These are phyloP conservation scores for Papiliotrema laurentii DNA, from an alignment of 1,284 basidiomycete genomes.

Conservation along the genomic window DNA sequence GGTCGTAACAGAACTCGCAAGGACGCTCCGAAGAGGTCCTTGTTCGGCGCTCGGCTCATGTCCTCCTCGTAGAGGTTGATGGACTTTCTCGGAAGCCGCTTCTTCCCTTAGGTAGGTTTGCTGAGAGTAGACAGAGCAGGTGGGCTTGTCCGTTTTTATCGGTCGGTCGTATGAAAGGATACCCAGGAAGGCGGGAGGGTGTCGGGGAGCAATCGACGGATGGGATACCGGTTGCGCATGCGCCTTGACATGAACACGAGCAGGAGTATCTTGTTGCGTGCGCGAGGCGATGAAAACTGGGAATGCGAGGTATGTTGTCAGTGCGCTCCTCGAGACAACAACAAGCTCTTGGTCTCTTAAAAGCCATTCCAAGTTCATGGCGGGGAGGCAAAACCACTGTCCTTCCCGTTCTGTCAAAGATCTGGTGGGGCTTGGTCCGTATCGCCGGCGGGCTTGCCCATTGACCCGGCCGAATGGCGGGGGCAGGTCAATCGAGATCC, in stretches of 20 bases:
- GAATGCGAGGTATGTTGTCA: not conserved
- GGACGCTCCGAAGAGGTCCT: conserved; percentile 1
- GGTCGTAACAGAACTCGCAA: conserved; percentile 8
- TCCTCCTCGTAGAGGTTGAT: conserved; percentile 23
- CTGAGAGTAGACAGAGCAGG: no score
- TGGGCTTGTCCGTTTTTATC: not conserved
- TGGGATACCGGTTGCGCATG: no score
- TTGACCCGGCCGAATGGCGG: conserved; percentile 43
- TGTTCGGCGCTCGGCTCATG: not conserved
- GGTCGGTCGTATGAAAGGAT: not conserved
- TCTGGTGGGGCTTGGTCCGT: conserved; percentile 70
- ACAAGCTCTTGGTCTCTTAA: conserved; percentile 49
- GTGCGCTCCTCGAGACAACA: conserved; percentile 13
- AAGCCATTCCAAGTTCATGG: conserved; percentile 72
- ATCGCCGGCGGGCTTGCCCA: no score
- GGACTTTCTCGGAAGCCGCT: conserved; percentile 18
- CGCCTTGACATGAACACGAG: no score
- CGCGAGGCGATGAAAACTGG: conserved; percentile 1
- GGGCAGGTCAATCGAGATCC: conserved; percentile 65
- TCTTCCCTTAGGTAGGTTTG: not conserved
- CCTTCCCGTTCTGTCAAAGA: conserved; percentile 76
- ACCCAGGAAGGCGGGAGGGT: not conserved
- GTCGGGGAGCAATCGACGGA: no score
- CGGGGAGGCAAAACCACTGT: conserved; percentile 67
- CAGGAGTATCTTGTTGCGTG: not conserved